Conservation (phyloP, 768 basidiomycete genomes). For the Leccinum fibrillosum region DNA sequence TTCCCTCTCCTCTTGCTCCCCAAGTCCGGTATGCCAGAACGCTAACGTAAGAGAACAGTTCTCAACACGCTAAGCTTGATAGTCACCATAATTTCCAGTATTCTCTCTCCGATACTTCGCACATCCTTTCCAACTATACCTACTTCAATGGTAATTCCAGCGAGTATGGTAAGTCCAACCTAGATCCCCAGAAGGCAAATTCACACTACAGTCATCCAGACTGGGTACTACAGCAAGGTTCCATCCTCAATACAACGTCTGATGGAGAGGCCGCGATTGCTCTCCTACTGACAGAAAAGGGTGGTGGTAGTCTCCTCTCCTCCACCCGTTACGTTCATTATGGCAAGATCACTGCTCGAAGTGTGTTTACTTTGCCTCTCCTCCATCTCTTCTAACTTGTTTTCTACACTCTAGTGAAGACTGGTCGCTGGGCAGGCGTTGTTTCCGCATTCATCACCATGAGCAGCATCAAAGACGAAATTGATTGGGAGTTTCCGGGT, state of each 20-base stretch:
- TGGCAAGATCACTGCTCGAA: slow-evolving; percentile 63
- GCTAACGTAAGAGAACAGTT: slow-evolving; percentile 42
- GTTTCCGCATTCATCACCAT: slow-evolving; percentile 86
- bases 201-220: slow-evolving; percentile 37
- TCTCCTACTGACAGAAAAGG: slow-evolving; percentile 61
- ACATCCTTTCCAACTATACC: slow-evolving; percentile 63
- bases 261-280: slow-evolving; percentile 59
- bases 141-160: slow-evolving; percentile 73
- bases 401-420: slow-evolving; percentile 57
- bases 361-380: slow-evolving; percentile 32
- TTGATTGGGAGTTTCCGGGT: slow-evolving; percentile 86
- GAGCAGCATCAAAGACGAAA: slow-evolving; percentile 81
- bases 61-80: background rate
- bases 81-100: slow-evolving; percentile 37
- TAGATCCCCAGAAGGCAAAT: background rate
- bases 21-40: slow-evolving; percentile 69
- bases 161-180: slow-evolving; percentile 47
- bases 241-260: slow-evolving; percentile 59
- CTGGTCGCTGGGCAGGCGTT: slow-evolving; percentile 75
- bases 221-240: slow-evolving; percentile 69
- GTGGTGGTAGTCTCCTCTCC: slow-evolving; percentile 75
- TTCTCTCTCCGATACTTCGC: slow-evolving; percentile 61
- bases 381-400: background rate
- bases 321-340: slow-evolving; percentile 83
- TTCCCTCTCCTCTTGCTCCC: slow-evolving; percentile 60